Evolutionary conservation across 1,284 basidiomycete genomes (phyloP).

Genomic region (Papiliotrema nemorosa): DNA sequence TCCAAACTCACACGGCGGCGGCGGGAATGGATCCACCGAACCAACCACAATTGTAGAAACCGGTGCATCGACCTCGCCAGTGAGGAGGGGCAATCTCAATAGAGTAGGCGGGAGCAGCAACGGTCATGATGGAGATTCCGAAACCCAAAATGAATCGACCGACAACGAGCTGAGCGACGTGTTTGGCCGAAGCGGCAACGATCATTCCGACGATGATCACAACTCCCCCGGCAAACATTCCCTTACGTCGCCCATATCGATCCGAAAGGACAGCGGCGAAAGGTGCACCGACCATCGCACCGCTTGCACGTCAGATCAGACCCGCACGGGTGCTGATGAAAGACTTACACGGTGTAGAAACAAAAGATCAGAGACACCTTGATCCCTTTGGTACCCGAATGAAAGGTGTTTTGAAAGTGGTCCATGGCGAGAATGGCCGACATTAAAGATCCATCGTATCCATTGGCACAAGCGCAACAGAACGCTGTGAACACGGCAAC

Average conservation of each 20-base stretch:
- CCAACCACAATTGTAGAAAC: constrained; percentile 49
- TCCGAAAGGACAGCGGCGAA: constrained; percentile 37
- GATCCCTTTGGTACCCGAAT: constrained; percentile 18
- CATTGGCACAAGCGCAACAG: constrained; percentile 37
- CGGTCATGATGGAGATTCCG: constrained; percentile 11
- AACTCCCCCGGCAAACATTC: constrained; percentile 54
- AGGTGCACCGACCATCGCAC: constrained; percentile 21
- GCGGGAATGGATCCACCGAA: constrained; percentile 29
- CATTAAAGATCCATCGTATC: constrained; percentile 28
- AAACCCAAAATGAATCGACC: constrained; percentile 49
- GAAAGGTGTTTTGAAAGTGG: constrained; percentile 25
- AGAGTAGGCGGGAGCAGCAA: constrained; percentile 51
- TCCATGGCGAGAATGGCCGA: constrained; percentile 24
- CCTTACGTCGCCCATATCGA: constrained; percentile 55
- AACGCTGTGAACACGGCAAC: constrained; percentile 27
- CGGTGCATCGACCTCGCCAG: constrained; percentile 55
- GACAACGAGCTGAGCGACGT: constrained; percentile 38
- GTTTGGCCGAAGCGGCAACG: constrained; percentile 34
- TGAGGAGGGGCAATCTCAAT: constrained; percentile 61
- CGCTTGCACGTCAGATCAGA: constrained; percentile 4
- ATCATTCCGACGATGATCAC: constrained; percentile 50
- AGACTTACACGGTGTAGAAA: constrained; percentile 29
- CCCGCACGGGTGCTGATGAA: not conserved
- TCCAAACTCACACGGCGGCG: constrained; percentile 21
- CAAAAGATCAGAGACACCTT: constrained; percentile 26